Conservation (phyloP, 306 rosid species). For the Rosa lucieae region DNA sequence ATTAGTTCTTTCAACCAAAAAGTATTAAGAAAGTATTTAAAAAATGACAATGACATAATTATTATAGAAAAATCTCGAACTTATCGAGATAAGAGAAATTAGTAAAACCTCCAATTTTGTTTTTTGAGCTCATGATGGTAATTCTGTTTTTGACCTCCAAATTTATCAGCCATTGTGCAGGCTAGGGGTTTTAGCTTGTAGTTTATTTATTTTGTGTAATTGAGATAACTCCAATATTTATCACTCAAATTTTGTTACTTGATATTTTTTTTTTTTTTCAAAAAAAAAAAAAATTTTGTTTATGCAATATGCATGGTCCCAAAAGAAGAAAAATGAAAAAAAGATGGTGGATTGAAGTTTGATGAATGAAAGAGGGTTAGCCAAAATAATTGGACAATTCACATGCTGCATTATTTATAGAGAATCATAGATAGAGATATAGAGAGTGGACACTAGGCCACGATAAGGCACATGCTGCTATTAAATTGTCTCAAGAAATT, state of each 20-base stretch:
- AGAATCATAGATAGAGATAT: not conserved
- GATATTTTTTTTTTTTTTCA: no score
- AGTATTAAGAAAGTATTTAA: not conserved
- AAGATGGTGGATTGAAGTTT: not conserved
- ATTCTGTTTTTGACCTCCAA: not conserved
- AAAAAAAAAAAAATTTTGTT: not conserved
- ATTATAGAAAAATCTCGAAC: not conserved
- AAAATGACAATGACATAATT: not conserved
- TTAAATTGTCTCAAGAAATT: constrained; percentile 1
- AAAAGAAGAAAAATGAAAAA: no score
- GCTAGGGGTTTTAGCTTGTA: no score
- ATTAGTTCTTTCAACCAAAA: not conserved
- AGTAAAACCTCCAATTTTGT: not conserved
- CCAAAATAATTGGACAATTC: constrained; percentile 7
- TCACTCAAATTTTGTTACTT: not conserved
- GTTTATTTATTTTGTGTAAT: no score
- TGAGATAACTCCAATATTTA: no score
- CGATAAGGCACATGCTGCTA: not conserved
- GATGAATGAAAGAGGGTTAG: not conserved
- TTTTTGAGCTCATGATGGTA: not conserved
- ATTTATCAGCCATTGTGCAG: no score
- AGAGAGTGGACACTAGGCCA: constrained; percentile 8
- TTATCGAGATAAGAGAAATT: not conserved
- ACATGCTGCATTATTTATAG: not conserved
- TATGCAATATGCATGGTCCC: not conserved